Base-by-base conservation (phyloP, 2,329 filamentous ascomycete genomes). In the Drechslera avenae region DNA sequence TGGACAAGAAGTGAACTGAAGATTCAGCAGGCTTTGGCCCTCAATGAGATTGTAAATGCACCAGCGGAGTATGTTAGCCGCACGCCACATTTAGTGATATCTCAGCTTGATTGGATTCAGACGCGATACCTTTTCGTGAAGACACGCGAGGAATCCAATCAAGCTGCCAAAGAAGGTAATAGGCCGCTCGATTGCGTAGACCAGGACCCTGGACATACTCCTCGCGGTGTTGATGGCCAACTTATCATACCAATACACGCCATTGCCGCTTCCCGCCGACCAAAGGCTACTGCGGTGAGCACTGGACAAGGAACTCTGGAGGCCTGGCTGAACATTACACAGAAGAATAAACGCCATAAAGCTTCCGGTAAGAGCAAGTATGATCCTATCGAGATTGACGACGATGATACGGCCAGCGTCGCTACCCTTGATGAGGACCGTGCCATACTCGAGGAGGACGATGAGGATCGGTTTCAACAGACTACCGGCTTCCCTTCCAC, bases 31-130 rank as follows among this genome's bases (percentile, higher is more conserved):
- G 87, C 87, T 0, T 75, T 96, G 36, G 89, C 89, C 26, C 75
- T 97, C 37, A 94, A 92, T 63, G 92, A 97, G 69, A 85, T 97
- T 36, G 85, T 96, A 64, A 96, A 96, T 66, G 79, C 80, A 0
- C 86, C 90, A 0, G 42, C 70, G 0, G 65, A 86, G 36, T 96
- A 89, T 63, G 71, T 80, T 4, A 81, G 76, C 54, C 62, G 7
- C 0, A 57, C 0, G 0, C 87, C 87, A 0, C 84, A 86, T 73
- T 85, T 89, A 39, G 92, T 96, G 7, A 85, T 96, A 1, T 70
- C 82, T 19, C 79, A 91, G 36, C 75, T 88, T 8, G 87, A 95
- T 64, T 97, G 92, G 92, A 91, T 96, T 52, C 91, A 95, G 66
- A 91, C 90, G 19, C 83, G 91, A 35, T 96, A 95, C 71, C 79